Evolutionary conservation across 768 basidiomycete genomes (phyloP).

Genomic region (Chalciporus sphaerocephalus): DNA sequence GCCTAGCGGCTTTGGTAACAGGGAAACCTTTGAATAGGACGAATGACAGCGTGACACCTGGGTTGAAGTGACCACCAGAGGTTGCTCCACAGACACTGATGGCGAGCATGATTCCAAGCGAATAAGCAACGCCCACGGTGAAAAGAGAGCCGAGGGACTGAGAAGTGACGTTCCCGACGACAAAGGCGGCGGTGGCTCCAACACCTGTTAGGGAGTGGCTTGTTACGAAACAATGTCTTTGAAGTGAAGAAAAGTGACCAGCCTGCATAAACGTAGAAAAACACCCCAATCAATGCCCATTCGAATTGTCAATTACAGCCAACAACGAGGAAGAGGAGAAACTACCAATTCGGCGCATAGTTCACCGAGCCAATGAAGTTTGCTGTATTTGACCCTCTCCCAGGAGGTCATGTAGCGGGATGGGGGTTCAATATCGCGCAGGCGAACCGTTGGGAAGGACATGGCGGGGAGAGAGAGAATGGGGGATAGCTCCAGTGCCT

Average conservation of each 20-base stretch:
- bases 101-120: slow-evolving; percentile 57
- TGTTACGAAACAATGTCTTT: background rate
- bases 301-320: slow-evolving; percentile 2
- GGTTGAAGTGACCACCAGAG: slow-evolving; percentile 65
- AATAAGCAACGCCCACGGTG: slow-evolving; percentile 56
- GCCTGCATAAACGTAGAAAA: slow-evolving; percentile 57
- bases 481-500: background rate
- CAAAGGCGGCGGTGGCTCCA: slow-evolving; percentile 49
- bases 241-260: slow-evolving; percentile 6
- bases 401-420: slow-evolving; percentile 40
- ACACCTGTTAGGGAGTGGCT: slow-evolving; percentile 35
- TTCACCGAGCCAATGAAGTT: slow-evolving; percentile 53
- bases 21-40: slow-evolving; percentile 56
- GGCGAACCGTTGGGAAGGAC: slow-evolving; percentile 31
- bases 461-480: slow-evolving; percentile 10
- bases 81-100: slow-evolving; percentile 47
- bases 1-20: slow-evolving; percentile 47
- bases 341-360: slow-evolving; percentile 58
- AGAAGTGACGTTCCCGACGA: slow-evolving; percentile 44
- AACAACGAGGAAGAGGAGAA: background rate
- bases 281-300: slow-evolving; percentile 48
- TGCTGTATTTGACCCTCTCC: slow-evolving; percentile 46
- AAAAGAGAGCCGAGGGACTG: slow-evolving; percentile 46
- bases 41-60: slow-evolving; percentile 53
- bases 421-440: slow-evolving; percentile 41